Base-by-base conservation (phyloP, 306 rosid genomes). In the Castanopsis chinensis region DNA sequence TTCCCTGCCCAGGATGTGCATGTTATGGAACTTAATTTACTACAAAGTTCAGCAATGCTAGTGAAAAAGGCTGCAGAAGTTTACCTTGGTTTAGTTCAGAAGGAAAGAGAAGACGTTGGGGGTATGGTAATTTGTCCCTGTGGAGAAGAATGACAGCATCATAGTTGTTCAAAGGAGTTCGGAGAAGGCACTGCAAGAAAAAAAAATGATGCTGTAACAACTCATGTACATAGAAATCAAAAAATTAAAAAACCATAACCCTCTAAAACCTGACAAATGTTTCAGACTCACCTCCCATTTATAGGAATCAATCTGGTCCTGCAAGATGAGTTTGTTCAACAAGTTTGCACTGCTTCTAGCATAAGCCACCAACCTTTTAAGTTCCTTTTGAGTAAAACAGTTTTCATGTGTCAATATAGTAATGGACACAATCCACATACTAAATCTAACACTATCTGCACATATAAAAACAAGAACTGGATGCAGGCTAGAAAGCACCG, bases 131-230 rank as follows among this genome's bases (percentile, higher is more conserved):
- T 82, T 83, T 95, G 76, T 90, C 99, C 84, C 91, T 83, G 59
- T 95, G 96, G 76, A 95, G 94, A 83, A 91, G 91, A 85, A 95
- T 78, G 69, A 95, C 78, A 3, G 96, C 99, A 56, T 95, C 98
- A 12, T 90, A 95, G 85, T 90, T 95, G 83, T 84, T 90, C 84
- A 95, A 87, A 77, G 99, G 99, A 80, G 96, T 95, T 78, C 98
- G 90, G 35, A 91, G 90, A 80, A 91, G 91, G 88, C 97, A 89
- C 99, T 95, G 91, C 85, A 83, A 73, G n/a, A 15, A 20, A 77
- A 25, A 25, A 76, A 78, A 65, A 4, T 25, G 5, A 21, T 21
- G 73, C 51, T 35, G 70, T 64, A 49, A 69, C 14, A 67, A 51
- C 55, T 69, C 68, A 6, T 3, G 28, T 12, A 5, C 64, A 74